Evolutionary conservation across 768 basidiomycete genomes (phyloP).

Genomic region (Calocybe indica): DNA sequence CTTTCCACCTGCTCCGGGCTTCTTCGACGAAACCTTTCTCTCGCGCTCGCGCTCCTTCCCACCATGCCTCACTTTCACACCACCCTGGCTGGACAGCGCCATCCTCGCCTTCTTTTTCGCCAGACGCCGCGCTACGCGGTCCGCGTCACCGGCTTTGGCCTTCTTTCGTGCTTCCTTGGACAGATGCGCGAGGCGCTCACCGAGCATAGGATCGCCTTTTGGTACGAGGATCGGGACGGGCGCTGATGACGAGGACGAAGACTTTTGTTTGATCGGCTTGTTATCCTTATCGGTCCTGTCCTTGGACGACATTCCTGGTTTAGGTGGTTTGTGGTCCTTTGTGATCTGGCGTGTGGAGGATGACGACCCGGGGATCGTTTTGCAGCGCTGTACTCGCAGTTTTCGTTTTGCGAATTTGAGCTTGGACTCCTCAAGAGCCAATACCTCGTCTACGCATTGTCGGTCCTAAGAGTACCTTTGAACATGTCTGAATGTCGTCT

Average conservation of each 20-base stretch:
- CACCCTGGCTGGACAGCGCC: constrained; percentile 28
- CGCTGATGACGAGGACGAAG: constrained; percentile 5
- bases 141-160: constrained; percentile 72
- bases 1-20: constrained; percentile 4
- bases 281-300: neutral
- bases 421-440: constrained; percentile 70
- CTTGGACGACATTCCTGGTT: neutral
- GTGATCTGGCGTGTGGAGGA: constrained; percentile 17
- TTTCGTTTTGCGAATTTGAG: constrained; percentile 93
- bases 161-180: constrained; percentile 85
- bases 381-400: constrained; percentile 87
- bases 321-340: constrained; percentile 16
- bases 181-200: constrained; percentile 68
- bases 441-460: constrained; percentile 86
- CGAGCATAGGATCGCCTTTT: constrained; percentile 80
- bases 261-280: no score
- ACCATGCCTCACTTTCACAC: constrained; percentile 19
- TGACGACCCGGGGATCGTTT: constrained; percentile 49
- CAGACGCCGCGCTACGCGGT: constrained; percentile 75
- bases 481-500: neutral
- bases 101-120: constrained; percentile 85
- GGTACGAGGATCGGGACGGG: constrained; percentile 35
- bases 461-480: constrained; percentile 53
- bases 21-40: constrained; percentile 31
- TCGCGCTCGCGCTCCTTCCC: constrained; percentile 42